Evolutionary conservation across 2,329 filamentous ascomycete species (phyloP), one percentile per base, ranked within the genome.

Genomic region (Parascedosporium putredinis): DNA sequence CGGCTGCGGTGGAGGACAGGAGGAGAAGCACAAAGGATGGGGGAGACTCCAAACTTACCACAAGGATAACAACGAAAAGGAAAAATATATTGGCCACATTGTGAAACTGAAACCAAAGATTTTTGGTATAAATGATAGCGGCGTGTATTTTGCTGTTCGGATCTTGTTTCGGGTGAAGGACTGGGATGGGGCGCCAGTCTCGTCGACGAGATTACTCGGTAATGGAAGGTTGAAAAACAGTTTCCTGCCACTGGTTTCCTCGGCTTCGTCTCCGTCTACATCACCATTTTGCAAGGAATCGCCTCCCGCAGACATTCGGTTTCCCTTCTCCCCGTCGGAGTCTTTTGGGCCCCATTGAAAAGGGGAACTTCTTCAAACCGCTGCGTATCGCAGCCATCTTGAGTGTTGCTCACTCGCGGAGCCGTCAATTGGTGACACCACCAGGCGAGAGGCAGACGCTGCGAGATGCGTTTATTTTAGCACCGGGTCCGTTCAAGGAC

Each of bases 11-110:
- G n/a, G n/a, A n/a, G n/a, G n/a, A n/a, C n/a, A n/a, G n/a, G n/a
- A n/a, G n/a, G n/a, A n/a, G n/a, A n/a, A n/a, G n/a, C n/a, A n/a
- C n/a, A n/a, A n/a, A n/a, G n/a, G n/a, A n/a, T n/a, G n/a, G n/a
- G n/a, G n/a, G n/a, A n/a, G n/a, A n/a, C n/a, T n/a, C n/a, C 33
- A 42, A 45, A 64, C 90, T 75, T 83, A 97, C 93, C 61, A 84
- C 83, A 53, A 98, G 78, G 62, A 98, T 95, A 63, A 96, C 90
- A 59, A 91, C 78, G 69, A 97, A 96, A 58, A 97, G 74, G 76
- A 98, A 98, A 70, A 97, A 98, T 49, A 97, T 84, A 66, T 98
- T 98, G 62, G 93, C 93, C 60, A 98, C 85, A 62, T 97, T 97
- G 69, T 98, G 91, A 63, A 98, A 97, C 67, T 98, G 94, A 56